phyloP scores from a whole-genome alignment of 1,284 basidiomycete species.

The Coniferiporia weirii region DNA sequence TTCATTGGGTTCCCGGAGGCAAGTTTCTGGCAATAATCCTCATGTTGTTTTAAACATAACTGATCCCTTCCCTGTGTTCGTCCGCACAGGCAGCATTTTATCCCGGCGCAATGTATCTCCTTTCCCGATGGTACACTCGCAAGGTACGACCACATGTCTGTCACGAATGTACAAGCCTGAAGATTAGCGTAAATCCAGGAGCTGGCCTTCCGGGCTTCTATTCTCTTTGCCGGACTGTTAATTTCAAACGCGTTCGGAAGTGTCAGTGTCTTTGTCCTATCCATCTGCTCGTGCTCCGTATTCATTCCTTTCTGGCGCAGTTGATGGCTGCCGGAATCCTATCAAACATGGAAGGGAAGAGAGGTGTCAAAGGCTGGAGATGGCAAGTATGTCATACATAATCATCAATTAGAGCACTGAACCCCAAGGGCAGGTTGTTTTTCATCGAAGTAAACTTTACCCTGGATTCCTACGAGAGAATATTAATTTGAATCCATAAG shows the following conservation, averaged over 20 bases:
- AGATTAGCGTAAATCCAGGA: slow-evolving; percentile 14
- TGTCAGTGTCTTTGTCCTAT: slow-evolving; percentile 16
- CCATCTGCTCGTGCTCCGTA: slow-evolving; percentile 12
- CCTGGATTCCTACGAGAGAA: not conserved
- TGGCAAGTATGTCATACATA: slow-evolving; percentile 22
- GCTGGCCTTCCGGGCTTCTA: slow-evolving; percentile 32
- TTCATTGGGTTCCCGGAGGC: slow-evolving; percentile 24
- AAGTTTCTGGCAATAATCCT: not conserved
- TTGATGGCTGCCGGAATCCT: slow-evolving; percentile 37
- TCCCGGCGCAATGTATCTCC: slow-evolving; percentile 21
- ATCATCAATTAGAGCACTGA: not conserved
- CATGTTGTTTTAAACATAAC: not conserved
- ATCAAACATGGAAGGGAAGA: slow-evolving; percentile 37
- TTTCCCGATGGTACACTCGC: slow-evolving; percentile 22
- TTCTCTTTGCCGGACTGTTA: slow-evolving; percentile 35
- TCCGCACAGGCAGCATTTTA: slow-evolving; percentile 18
- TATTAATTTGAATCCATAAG: not conserved
- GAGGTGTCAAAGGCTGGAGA: slow-evolving; percentile 39
- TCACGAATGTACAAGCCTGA: not conserved
- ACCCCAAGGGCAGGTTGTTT: slow-evolving; percentile 21
- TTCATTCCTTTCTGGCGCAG: slow-evolving; percentile 16
- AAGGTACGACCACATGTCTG: not conserved
- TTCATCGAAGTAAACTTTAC: slow-evolving; percentile 22
- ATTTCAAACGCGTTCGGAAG: slow-evolving; percentile 40
- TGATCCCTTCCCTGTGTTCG: not conserved